phyloP scores from a whole-genome alignment of 225 moss, liverwort and hornwort species.

The Sphagnum tenellum region DNA sequence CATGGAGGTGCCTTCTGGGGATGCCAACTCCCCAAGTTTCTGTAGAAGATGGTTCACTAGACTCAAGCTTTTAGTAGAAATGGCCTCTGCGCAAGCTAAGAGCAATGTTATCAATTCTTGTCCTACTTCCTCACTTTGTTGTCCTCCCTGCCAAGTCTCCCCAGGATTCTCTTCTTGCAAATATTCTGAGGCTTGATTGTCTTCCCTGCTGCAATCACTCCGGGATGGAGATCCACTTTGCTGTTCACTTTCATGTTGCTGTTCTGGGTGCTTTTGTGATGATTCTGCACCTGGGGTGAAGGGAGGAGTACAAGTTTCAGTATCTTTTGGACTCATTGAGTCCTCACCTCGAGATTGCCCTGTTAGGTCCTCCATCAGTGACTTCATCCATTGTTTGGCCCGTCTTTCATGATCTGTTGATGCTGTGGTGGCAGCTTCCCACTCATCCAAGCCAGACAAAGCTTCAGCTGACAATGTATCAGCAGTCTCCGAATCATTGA shows the following conservation, averaged over 20 bases:
- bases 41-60: conserved; percentile 81
- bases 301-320: conserved; percentile 41
- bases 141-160: conserved; percentile 34
- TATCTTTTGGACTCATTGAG: conserved; percentile 33
- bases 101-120: conserved; percentile 78
- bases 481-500: conserved; percentile 1
- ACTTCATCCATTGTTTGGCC: conserved; percentile 79
- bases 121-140: conserved; percentile 40
- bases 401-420: conserved; percentile 41
- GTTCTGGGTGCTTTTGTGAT: conserved; percentile 25
- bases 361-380: conserved; percentile 60
- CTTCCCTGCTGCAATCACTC: conserved; percentile 50
- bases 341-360: conserved; percentile 15
- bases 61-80: conserved; percentile 79
- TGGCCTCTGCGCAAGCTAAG: conserved; percentile 82
- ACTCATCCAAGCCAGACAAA: conserved; percentile 43
- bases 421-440: conserved; percentile 50
- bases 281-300: conserved; percentile 47
- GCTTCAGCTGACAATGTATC: conserved; percentile 25
- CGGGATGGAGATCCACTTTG: conserved; percentile 35
- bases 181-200: conserved; percentile 44
- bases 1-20: conserved; percentile 84
- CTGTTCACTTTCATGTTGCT: neutral
- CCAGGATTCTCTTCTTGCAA: conserved; percentile 52
- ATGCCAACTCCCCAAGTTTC: conserved; percentile 85